Conservation (phyloP, 768 basidiomycete genomes). For the Rhizopogon vinicolor region DNA sequence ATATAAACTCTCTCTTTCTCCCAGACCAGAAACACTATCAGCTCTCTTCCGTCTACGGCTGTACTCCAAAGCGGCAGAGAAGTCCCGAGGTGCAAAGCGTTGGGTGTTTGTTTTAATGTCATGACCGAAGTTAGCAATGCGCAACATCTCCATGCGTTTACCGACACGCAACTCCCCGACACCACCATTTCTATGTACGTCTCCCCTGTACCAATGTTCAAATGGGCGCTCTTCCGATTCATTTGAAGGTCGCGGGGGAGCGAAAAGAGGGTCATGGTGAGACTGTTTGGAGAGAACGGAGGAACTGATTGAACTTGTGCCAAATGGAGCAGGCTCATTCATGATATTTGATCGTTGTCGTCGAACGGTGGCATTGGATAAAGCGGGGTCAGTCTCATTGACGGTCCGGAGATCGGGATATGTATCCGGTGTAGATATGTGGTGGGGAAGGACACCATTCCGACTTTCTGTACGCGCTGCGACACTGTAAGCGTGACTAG, state of each 20-base stretch:
- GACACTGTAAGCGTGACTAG: constrained; percentile 32
- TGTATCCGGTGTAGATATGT: constrained; percentile 22
- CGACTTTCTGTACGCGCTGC: constrained; percentile 33
- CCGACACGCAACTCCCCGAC: constrained; percentile 80
- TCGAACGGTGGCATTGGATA: constrained; percentile 30
- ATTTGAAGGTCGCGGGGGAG: constrained; percentile 50
- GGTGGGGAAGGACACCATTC: constrained; percentile 25
- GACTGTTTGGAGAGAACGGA: constrained; percentile 32
- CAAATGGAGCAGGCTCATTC: constrained; percentile 63
- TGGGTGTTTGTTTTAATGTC: constrained; percentile 33
- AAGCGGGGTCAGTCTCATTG: constrained; percentile 24
- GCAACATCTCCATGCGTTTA: constrained; percentile 76
- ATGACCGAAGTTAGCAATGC: constrained; percentile 84
- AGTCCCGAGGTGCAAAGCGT: constrained; percentile 20
- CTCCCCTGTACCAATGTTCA: constrained; percentile 89
- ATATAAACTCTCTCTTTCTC: constrained; percentile 58
- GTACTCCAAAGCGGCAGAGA: constrained; percentile 18
- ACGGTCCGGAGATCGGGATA: constrained; percentile 26
- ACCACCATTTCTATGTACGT: constrained; percentile 83
- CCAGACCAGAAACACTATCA: constrained; percentile 57
- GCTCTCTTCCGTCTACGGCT: constrained; percentile 50
- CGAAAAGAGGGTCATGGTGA: constrained; percentile 28
- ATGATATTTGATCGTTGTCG: constrained; percentile 45
- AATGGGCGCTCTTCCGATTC: constrained; percentile 83
- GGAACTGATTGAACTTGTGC: constrained; percentile 38